Evolutionary conservation across 2,329 filamentous ascomycete genomes (phyloP).

Genomic region (Colletotrichum siamense): DNA sequence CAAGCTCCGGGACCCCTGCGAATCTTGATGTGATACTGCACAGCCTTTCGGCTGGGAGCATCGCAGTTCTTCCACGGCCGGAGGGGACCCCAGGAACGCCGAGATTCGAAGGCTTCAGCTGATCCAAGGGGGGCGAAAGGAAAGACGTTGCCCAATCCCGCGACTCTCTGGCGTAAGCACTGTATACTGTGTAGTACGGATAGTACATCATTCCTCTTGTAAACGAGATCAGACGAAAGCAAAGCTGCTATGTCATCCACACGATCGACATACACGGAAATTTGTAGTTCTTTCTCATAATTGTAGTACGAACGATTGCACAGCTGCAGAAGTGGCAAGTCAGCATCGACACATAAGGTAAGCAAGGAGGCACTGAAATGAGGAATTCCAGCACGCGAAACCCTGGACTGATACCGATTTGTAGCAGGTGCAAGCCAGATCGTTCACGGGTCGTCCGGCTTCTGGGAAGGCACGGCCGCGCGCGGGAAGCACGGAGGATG

Average conservation of each 20-base stretch:
- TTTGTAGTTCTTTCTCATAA: background rate
- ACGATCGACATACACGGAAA: background rate
- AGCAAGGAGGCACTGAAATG: background rate
- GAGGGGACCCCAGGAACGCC: background rate
- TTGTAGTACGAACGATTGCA: background rate
- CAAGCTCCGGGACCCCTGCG: background rate
- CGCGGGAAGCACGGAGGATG: background rate
- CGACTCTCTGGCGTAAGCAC: background rate
- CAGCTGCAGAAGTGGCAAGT: background rate
- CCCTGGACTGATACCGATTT: background rate
- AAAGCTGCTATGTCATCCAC: background rate
- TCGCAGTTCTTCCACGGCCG: background rate
- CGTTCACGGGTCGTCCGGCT: background rate
- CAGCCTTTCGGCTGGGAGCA: background rate
- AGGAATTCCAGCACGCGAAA: background rate
- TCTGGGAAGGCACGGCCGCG: background rate
- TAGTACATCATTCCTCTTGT: background rate
- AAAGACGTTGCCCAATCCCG: background rate
- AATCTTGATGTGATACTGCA: background rate
- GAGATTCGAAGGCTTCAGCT: background rate
- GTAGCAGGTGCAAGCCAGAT: background rate
- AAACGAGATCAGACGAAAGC: background rate
- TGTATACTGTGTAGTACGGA: no score
- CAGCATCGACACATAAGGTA: background rate
- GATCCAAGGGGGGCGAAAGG: background rate